Evolutionary conservation across 2,329 filamentous ascomycete species (phyloP).

Genomic region (Calonectria fujianensis): DNA sequence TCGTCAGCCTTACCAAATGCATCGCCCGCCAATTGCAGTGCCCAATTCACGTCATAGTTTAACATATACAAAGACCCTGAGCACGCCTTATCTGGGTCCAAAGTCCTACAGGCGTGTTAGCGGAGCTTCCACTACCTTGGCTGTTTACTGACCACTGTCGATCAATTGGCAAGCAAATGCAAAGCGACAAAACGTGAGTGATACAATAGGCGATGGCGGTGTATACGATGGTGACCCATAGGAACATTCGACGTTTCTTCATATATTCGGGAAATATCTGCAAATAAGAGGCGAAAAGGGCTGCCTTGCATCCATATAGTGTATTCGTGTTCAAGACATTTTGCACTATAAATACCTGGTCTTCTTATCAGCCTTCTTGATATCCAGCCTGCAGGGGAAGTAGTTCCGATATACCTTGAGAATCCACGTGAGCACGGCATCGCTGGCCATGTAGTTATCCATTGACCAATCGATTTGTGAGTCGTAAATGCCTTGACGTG

Average conservation of each 20-base stretch:
- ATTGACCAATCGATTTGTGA: neutral
- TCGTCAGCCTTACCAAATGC: neutral
- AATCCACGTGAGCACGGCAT: neutral
- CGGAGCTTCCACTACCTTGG: neutral
- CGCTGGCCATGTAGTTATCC: neutral
- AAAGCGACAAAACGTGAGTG: neutral
- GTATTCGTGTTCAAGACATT: neutral
- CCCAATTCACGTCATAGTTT: neutral
- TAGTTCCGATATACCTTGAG: neutral
- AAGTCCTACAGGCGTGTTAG: neutral
- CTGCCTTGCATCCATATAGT: neutral
- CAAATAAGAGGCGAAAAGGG: neutral
- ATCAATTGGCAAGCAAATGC: constrained; percentile 3
- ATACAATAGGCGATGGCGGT: neutral
- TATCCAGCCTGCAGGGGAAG: neutral
- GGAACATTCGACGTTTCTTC: neutral
- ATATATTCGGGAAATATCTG: constrained; percentile 13
- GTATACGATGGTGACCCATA: neutral
- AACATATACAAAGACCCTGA: neutral
- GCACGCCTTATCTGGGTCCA: neutral
- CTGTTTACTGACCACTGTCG: neutral
- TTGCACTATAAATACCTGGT: neutral
- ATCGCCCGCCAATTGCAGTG: neutral
- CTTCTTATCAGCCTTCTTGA: neutral
- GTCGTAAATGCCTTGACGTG: neutral